Evolutionary conservation across 2,329 filamentous ascomycete genomes (phyloP).

Genomic region (Venturia asperata): DNA sequence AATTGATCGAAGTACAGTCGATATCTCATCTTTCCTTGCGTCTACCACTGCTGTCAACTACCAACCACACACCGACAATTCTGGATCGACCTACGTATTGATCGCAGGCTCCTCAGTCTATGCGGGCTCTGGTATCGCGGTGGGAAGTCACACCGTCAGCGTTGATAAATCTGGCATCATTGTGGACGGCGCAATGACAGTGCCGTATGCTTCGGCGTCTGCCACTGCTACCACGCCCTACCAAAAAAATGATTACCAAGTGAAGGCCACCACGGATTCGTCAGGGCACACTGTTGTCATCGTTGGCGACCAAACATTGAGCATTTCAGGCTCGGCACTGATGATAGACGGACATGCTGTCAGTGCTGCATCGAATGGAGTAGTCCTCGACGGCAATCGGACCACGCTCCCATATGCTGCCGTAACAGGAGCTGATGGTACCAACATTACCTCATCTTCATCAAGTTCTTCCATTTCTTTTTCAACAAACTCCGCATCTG

Average conservation of each 20-base stretch:
- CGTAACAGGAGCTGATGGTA: not conserved
- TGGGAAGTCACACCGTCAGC: not conserved
- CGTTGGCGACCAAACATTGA: constrained; percentile 2
- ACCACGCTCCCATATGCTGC: not conserved
- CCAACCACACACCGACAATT: not conserved
- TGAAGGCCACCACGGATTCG: not conserved
- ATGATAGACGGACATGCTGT: constrained; percentile 1
- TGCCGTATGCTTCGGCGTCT: not conserved
- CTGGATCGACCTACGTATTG: not conserved
- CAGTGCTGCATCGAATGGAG: not conserved
- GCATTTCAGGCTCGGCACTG: not conserved
- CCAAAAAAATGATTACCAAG: not conserved
- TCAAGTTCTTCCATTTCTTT: not conserved
- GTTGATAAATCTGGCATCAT: not conserved
- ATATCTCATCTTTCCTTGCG: not conserved
- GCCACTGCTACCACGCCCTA: not conserved
- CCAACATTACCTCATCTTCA: not conserved
- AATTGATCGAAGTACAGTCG: not conserved
- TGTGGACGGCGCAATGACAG: not conserved
- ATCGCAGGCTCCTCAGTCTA: not conserved
- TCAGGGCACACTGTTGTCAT: not conserved
- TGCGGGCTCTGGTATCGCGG: not conserved
- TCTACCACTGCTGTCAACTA: not conserved
- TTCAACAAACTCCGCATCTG: not conserved
- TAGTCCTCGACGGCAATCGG: not conserved